Conservation (phyloP, 306 rosid genomes). For the Crotalaria pallida region DNA sequence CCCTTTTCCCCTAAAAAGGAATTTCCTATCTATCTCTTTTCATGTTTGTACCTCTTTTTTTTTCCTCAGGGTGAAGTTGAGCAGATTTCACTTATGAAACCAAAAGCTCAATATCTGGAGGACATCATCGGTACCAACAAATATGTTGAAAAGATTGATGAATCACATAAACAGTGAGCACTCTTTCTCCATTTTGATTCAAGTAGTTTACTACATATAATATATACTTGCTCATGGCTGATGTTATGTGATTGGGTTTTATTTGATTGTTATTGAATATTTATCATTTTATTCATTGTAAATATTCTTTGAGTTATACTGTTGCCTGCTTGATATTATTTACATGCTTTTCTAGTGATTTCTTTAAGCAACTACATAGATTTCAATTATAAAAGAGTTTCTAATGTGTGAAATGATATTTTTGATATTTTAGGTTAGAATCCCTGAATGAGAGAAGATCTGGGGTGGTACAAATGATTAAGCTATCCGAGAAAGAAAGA, state of each 20-base stretch:
- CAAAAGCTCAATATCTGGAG: slow-evolving; percentile 95
- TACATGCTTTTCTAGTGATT: background rate
- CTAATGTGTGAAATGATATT: slow-evolving; percentile 10
- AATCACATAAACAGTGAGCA: slow-evolving; percentile 72
- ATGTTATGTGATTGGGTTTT: background rate
- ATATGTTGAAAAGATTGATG: slow-evolving; percentile 85
- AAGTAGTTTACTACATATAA: background rate
- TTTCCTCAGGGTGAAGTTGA: slow-evolving; percentile 86
- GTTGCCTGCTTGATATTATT: background rate
- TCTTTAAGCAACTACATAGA: background rate
- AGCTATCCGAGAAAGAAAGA: slow-evolving; percentile 95
- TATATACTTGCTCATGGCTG: background rate
- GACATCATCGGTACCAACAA: slow-evolving; percentile 91
- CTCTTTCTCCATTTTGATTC: slow-evolving; percentile 21
- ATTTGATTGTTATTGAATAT: background rate
- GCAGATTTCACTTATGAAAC: slow-evolving; percentile 96
- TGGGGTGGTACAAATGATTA: slow-evolving; percentile 95
- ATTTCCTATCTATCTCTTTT: slow-evolving; percentile 3
- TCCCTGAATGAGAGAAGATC: slow-evolving; percentile 81
- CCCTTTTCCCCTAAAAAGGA: background rate
- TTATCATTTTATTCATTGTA: background rate
- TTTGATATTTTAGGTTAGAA: slow-evolving; percentile 63
- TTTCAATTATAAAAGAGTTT: background rate
- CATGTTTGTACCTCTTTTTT: slow-evolving; percentile 30
- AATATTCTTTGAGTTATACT: background rate